Evolutionary conservation across 78 protist genomes (phyloP).

Genomic region (Protostelium mycophagum): DNA sequence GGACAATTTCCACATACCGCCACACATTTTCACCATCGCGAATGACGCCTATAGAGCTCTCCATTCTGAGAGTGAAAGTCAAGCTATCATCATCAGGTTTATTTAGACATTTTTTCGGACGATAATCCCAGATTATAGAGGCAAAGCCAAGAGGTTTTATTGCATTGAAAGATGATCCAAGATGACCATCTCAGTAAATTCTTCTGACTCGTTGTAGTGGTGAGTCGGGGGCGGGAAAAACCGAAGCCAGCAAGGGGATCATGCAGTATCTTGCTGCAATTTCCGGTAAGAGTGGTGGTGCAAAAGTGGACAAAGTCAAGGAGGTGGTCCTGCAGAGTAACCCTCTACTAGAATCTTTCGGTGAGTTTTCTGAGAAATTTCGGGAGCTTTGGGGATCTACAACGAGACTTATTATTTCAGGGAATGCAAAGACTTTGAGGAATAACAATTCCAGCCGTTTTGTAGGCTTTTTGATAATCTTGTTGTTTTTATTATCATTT

Average conservation of each 20-base stretch:
- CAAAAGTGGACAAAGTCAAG: slow-evolving; percentile 86
- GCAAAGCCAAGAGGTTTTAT: too few species aligned
- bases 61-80: slow-evolving; percentile 44
- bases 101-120: too few species aligned
- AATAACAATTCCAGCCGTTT: slow-evolving; percentile 96
- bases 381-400: not conserved
- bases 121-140: too few species aligned
- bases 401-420: not conserved
- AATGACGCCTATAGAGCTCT: slow-evolving; percentile 54
- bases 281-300: slow-evolving; percentile 37
- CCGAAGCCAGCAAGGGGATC: slow-evolving; percentile 55
- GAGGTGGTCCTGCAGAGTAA: slow-evolving; percentile 55
- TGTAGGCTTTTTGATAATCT: slow-evolving; percentile 63
- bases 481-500: too few species aligned
- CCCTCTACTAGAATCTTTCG: slow-evolving; percentile 67
- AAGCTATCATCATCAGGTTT: slow-evolving; percentile 50
- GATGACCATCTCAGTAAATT: too few species aligned
- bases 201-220: slow-evolving; percentile 10
- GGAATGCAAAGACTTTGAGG: slow-evolving; percentile 92
- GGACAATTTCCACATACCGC: slow-evolving; percentile 67
- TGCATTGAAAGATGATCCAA: too few species aligned
- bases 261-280: slow-evolving; percentile 69
- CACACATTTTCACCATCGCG: slow-evolving; percentile 74
- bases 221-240: slow-evolving; percentile 78
- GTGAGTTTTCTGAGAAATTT: slow-evolving; percentile 43